phyloP scores from a whole-genome alignment of 331 rosid genomes.

The Rhamnella rubrinervis region DNA sequence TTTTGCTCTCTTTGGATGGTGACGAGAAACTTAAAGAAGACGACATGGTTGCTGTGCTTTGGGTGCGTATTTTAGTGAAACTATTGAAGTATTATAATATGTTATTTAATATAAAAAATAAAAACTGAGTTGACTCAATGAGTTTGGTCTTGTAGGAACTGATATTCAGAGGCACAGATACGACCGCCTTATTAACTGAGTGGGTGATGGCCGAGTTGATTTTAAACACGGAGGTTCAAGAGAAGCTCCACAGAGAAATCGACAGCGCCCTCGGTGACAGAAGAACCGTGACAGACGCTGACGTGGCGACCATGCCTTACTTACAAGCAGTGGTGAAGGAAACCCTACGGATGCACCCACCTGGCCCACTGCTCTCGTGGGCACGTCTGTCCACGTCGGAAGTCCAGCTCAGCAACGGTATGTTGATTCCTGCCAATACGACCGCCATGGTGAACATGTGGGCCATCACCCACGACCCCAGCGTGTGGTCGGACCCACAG shows the following conservation, averaged over 20 bases:
- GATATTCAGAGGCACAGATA: conserved; percentile 58
- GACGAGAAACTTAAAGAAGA: conserved; percentile 42
- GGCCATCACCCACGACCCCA: conserved; percentile 54
- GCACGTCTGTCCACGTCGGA: conserved; percentile 54
- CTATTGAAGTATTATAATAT: neutral
- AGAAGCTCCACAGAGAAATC: conserved; percentile 33
- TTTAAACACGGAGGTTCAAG: conserved; percentile 28
- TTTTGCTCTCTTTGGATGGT: conserved; percentile 45
- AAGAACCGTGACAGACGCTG: conserved; percentile 31
- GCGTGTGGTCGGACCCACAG: conserved; percentile 41
- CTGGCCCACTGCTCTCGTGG: conserved; percentile 62
- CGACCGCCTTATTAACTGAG: conserved; percentile 46
- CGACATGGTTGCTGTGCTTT: conserved; percentile 55
- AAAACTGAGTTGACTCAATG: neutral
- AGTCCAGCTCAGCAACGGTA: conserved; percentile 52
- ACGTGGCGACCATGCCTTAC: conserved; percentile 37
- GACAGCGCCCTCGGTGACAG: conserved; percentile 8
- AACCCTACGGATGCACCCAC: conserved; percentile 49
- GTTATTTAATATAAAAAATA: neutral
- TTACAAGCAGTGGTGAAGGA: conserved; percentile 57
- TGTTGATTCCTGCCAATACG: conserved; percentile 47
- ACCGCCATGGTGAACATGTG: conserved; percentile 67
- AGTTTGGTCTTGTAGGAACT: conserved; percentile 31
- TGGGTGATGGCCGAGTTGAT: conserved; percentile 60
- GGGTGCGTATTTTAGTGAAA: conserved; percentile 30